phyloP scores from a whole-genome alignment of 1,139 yeast species.

The Hyphopichia fennica region DNA sequence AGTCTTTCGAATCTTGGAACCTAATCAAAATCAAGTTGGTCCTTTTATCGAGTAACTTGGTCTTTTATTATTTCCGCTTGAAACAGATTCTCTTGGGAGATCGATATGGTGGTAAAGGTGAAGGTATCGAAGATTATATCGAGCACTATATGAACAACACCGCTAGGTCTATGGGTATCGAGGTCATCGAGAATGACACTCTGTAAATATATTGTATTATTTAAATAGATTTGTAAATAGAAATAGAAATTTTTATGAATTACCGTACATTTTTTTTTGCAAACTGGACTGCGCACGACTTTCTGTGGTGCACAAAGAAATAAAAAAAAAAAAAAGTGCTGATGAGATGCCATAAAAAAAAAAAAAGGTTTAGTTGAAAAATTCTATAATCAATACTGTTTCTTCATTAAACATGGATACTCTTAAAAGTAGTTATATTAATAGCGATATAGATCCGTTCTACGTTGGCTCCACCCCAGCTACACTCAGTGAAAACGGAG shows the following conservation, averaged over 20 bases:
- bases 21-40: conserved; percentile 34
- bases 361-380: background rate
- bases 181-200: conserved; percentile 7
- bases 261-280: no score
- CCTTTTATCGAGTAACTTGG: conserved; percentile 43
- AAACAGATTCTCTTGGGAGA: conserved; percentile 38
- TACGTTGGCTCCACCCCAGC: conserved; percentile 85
- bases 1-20: conserved; percentile 18
- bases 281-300: no score
- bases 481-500: conserved; percentile 63
- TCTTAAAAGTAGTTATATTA: conserved; percentile 33
- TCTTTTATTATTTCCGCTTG: conserved; percentile 40
- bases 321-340: background rate
- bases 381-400: background rate
- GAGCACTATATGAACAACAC: conserved; percentile 44
- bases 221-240: background rate
- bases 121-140: conserved; percentile 49
- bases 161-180: conserved; percentile 43
- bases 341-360: conserved; percentile 9
- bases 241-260: background rate
- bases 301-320: background rate
- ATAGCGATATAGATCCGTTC: conserved; percentile 58
- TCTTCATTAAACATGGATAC: conserved; percentile 18
- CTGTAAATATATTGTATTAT: background rate
- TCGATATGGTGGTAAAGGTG: conserved; percentile 30